These are phyloP conservation scores for Dactylis glomerata DNA, from an alignment of 176 grass and related monocot genomes.

Conservation along the genomic window DNA sequence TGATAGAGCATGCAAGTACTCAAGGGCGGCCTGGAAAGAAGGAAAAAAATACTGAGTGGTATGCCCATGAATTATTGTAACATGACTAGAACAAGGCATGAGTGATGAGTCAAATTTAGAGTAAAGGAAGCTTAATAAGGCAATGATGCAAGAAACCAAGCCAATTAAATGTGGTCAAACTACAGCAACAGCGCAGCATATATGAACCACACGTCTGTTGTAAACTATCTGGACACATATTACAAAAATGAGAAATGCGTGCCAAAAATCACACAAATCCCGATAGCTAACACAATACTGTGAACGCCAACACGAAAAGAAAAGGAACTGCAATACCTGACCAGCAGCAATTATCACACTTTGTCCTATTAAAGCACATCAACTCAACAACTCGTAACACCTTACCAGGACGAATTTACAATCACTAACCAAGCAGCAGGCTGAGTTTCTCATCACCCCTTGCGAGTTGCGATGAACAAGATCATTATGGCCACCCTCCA, in stretches of 20 bases:
- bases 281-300: background rate
- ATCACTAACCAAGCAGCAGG: background rate
- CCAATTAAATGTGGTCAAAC: background rate
- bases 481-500: background rate
- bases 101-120: background rate
- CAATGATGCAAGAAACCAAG: background rate
- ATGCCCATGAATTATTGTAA: background rate
- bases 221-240: background rate
- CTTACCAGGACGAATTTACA: background rate
- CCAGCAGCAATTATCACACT: background rate
- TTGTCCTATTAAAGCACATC: background rate
- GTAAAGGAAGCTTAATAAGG: background rate
- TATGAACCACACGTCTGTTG: background rate
- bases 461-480: background rate
- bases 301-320: background rate
- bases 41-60: background rate
- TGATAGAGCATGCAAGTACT: conserved; percentile 40
- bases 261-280: background rate
- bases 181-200: background rate
- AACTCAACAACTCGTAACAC: background rate
- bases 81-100: background rate
- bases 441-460: background rate
- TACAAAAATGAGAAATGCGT: background rate
- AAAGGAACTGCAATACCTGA: background rate
- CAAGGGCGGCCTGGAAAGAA: conserved; percentile 30